phyloP scores from a whole-genome alignment of 768 basidiomycete genomes.

The Fomitopsis pulvina region DNA sequence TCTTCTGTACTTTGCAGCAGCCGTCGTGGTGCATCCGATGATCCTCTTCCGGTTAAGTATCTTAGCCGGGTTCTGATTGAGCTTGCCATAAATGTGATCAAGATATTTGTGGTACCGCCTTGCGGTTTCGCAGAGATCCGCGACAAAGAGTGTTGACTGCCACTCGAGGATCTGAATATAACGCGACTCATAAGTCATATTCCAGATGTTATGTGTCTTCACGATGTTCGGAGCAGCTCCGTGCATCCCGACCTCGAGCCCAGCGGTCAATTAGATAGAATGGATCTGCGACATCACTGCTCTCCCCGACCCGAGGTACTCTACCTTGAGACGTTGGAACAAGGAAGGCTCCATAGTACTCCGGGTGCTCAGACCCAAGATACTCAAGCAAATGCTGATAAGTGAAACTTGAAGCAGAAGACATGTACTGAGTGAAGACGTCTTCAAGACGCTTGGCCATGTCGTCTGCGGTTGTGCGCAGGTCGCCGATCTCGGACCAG shows the following conservation, averaged over 20 bases:
- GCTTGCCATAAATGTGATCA: conserved; percentile 30
- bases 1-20: conserved; percentile 52
- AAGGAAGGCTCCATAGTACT: conserved; percentile 39
- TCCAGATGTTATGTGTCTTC: conserved; percentile 30
- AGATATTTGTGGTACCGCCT: conserved; percentile 36
- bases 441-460: conserved; percentile 19
- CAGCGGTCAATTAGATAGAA: conserved; percentile 44
- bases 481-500: conserved; percentile 35
- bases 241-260: conserved; percentile 38
- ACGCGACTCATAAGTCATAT: conserved; percentile 24
- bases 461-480: conserved; percentile 21
- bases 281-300: conserved; percentile 26
- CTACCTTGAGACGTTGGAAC: conserved; percentile 37
- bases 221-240: conserved; percentile 18
- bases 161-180: conserved; percentile 25
- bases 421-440: conserved; percentile 24
- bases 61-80: conserved; percentile 24
- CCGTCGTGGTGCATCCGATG: conserved; percentile 66
- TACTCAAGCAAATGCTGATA: conserved; percentile 34
- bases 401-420: conserved; percentile 12
- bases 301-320: conserved; percentile 37
- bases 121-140: conserved; percentile 25
- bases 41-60: conserved; percentile 43
- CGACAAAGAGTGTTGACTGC: conserved; percentile 27
- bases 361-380: conserved; percentile 45